A percentile compares a stretch with the other conserved stretches of the same genome.
phyloP scores from a whole-genome alignment of 2,329 filamentous ascomycete genomes.

The Ceratocystis papillata region DNA sequence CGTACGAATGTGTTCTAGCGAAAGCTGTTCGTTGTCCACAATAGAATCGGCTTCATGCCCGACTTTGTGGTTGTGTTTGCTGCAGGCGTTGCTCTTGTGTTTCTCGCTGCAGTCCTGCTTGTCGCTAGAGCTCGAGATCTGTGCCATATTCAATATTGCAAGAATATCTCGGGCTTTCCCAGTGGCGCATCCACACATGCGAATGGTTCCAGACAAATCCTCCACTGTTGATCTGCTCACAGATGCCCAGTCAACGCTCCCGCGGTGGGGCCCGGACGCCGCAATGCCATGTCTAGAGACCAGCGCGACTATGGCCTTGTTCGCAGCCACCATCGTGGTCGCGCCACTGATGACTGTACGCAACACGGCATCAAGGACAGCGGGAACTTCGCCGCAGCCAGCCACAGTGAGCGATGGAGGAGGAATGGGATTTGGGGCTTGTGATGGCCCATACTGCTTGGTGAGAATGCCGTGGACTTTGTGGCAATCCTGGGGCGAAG shows the following conservation, averaged over 20 bases:
- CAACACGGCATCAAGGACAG: constrained; percentile 44
- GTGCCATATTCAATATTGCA: constrained; percentile 57
- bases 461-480: constrained; percentile 5
- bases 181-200: constrained; percentile 57
- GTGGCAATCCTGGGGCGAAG: neutral
- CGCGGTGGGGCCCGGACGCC: constrained; percentile 52
- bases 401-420: constrained; percentile 39
- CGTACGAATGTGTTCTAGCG: constrained; percentile 42
- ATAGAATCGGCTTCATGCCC: constrained; percentile 35
- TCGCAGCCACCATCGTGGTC: constrained; percentile 44
- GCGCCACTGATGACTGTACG: constrained; percentile 44
- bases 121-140: constrained; percentile 41
- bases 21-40: constrained; percentile 31
- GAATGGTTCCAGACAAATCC: constrained; percentile 59
- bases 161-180: constrained; percentile 65
- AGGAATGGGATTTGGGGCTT: neutral
- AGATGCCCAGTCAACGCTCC: constrained; percentile 64
- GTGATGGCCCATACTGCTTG: neutral
- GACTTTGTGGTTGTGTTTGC: constrained; percentile 28
- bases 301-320: constrained; percentile 54
- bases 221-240: constrained; percentile 49
- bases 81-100: neutral
- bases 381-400: constrained; percentile 51
- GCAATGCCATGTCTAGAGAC: constrained; percentile 53
- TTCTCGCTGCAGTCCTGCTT: neutral